Evolutionary conservation across 192 early-diverging fungal genomes (phyloP), one percentile per base, ranked within the genome.

Genomic region (Glomus cerebriforme): DNA sequence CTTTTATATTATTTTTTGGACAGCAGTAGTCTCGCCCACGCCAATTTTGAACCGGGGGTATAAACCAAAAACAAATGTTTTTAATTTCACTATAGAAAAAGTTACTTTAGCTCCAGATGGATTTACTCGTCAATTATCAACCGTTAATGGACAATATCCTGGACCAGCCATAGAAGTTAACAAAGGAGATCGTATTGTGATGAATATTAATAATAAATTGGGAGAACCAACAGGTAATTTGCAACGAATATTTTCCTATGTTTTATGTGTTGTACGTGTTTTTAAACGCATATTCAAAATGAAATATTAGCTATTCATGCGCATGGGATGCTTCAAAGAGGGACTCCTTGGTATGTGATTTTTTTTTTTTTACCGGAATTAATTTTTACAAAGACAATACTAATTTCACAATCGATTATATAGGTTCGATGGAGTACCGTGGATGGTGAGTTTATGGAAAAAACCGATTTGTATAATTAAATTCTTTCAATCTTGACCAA

Each of bases 71-170:
- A 75, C 74, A 64, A 75, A 75, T 26, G 63, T 12, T 75, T 43
- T 75, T 75, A 59, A 75, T 59, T 24, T 75, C 74, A 75, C 74
- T 75, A 75, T 75, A 62, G 58, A 75, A 75, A 75, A 75, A 75
- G 74, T 75, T 75, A 83, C 78, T 26, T 62, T 85, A 19, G 84
- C 84, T 17, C 84, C 84, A 9, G 84, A 85, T 75, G 84, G 84
- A 7, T 82, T 85, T 68, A 81, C 82, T 62, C 82, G 84, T 12
- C 80, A 82, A 31, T 82, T 83, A 72, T 65, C 82, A 72, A 82
- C 82, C 39, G 81, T 82, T 71, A 88, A 88, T 69, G 87, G 86
- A 15, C 88, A 90, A 82, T 90, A 83, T 73, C 89, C 89, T 24
- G 89, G 86, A 3, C 89, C 89, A 15, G 75, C 81, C 60, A 86